phyloP scores from a whole-genome alignment of 2,329 filamentous ascomycete genomes.

The Hymenoscyphus occultus region DNA sequence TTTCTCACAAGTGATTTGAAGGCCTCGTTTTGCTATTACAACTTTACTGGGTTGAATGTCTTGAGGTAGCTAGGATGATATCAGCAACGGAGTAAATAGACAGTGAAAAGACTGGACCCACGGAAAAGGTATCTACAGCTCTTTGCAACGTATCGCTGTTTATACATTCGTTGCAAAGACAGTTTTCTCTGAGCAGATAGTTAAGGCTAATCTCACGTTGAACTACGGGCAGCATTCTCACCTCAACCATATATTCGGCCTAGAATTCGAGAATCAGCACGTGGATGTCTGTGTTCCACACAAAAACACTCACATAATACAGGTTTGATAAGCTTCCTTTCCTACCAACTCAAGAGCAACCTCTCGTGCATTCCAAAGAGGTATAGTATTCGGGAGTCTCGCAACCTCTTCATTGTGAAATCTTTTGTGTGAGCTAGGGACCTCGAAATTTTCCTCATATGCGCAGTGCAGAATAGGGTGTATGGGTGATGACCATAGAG shows the following conservation, averaged over 20 bases:
- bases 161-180: slow-evolving; percentile 63
- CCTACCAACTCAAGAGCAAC: neutral
- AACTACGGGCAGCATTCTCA: neutral
- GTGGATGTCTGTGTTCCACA: neutral
- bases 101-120: slow-evolving; percentile 37
- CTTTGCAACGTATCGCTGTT: slow-evolving; percentile 70
- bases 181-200: slow-evolving; percentile 58
- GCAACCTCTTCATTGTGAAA: too few species aligned
- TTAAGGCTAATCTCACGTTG: neutral
- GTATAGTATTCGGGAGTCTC: neutral
- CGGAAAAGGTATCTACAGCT: slow-evolving; percentile 64
- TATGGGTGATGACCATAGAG: too few species aligned
- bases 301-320: neutral
- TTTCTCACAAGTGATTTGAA: slow-evolving; percentile 50
- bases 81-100: slow-evolving; percentile 2
- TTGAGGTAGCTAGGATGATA: slow-evolving; percentile 44
- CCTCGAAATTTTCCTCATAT: too few species aligned
- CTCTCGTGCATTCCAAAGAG: neutral
- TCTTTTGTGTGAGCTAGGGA: too few species aligned
- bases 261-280: neutral
- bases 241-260: slow-evolving; percentile 1
- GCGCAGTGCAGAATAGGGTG: too few species aligned
- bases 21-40: slow-evolving; percentile 36
- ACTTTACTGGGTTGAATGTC: slow-evolving; percentile 40
- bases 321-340: neutral